A percentile compares a stretch with the other conserved stretches of the same genome.
These are phyloP conservation scores for Lepiota brunneoincarnata DNA, from an alignment of 768 basidiomycete genomes.

Conservation along the genomic window DNA sequence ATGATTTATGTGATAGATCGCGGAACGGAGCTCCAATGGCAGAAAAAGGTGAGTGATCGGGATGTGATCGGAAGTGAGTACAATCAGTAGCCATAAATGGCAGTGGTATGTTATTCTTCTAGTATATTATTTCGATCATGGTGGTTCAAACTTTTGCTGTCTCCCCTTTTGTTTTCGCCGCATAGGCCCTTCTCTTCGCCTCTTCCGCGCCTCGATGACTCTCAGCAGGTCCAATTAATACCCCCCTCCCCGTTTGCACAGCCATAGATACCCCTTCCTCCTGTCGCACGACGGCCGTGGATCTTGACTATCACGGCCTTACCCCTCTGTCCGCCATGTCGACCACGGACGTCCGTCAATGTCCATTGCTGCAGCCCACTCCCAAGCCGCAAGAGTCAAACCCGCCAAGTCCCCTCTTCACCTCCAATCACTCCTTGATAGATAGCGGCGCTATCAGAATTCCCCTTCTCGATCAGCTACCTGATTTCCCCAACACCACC, in stretches of 20 bases:
- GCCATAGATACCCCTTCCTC: neutral
- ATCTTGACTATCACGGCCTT: neutral
- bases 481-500: neutral
- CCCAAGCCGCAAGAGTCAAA: neutral
- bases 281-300: neutral
- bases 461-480: neutral
- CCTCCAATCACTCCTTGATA: neutral
- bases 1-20: neutral
- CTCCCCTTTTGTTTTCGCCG: too few species aligned
- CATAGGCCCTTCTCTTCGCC: too few species aligned
- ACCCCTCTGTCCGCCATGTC: neutral
- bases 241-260: neutral
- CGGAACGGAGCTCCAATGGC: conserved; percentile 8
- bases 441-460: neutral
- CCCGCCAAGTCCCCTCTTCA: neutral
- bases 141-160: too few species aligned
- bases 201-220: too few species aligned
- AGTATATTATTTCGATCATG: too few species aligned
- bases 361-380: neutral
- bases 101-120: neutral
- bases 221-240: neutral
- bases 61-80: conserved; percentile 6
- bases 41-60: conserved; percentile 7
- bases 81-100: conserved; percentile 1
- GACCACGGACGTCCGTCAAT: neutral